phyloP scores from a whole-genome alignment of 2,329 filamentous ascomycete species.

The Tolypocladium paradoxum region DNA sequence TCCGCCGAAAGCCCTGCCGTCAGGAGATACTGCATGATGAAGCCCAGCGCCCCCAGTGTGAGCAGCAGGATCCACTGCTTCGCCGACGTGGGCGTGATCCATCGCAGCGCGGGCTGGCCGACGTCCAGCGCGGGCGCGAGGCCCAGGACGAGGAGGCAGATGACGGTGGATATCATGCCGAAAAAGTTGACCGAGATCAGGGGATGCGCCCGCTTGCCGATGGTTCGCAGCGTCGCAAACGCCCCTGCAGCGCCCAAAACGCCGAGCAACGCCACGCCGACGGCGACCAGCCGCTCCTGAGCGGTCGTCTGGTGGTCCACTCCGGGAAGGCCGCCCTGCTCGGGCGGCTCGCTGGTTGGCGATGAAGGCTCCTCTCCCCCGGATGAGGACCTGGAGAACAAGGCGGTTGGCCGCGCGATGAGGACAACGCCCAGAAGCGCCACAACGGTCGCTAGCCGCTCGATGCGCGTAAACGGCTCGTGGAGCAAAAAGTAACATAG shows the following conservation, averaged over 20 bases:
- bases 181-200: constrained; percentile 86
- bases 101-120: constrained; percentile 33
- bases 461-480: constrained; percentile 67
- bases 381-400: constrained; percentile 29
- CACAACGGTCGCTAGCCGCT: constrained; percentile 65
- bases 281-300: constrained; percentile 56
- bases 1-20: constrained; percentile 67
- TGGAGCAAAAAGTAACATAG: constrained; percentile 63
- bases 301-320: constrained; percentile 36
- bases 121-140: constrained; percentile 34
- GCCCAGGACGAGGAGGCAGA: constrained; percentile 51
- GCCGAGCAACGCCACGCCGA: constrained; percentile 62
- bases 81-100: constrained; percentile 27
- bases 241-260: constrained; percentile 67
- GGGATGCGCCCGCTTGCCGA: constrained; percentile 69
- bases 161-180: constrained; percentile 55
- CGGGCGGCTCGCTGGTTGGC: constrained; percentile 4
- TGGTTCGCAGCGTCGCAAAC: constrained; percentile 66
- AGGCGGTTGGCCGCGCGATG: constrained; percentile 60
- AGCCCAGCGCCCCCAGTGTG: constrained; percentile 62
- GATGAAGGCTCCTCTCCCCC: constrained; percentile 7
- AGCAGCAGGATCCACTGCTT: constrained; percentile 57
- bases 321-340: constrained; percentile 12
- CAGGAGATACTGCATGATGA: constrained; percentile 77
- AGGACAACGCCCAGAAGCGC: constrained; percentile 72